A percentile compares a stretch with the other conserved stretches of the same genome.
These are phyloP conservation scores for Neofusicoccum sp. DNA, from an alignment of 2,329 filamentous ascomycete genomes.

Conservation along the genomic window DNA sequence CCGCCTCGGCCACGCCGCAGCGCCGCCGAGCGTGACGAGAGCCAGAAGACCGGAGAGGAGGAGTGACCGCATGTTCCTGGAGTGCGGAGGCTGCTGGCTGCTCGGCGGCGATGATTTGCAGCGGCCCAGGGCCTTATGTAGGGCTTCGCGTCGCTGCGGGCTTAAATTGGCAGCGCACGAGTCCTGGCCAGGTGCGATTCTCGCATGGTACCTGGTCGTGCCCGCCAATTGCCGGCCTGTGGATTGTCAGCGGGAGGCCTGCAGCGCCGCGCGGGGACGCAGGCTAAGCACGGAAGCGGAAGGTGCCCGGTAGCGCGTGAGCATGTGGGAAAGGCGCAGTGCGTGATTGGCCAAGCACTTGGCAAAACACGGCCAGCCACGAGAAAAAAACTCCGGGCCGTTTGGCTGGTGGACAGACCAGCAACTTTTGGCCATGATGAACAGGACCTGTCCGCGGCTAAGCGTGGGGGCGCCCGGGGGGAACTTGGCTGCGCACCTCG, in stretches of 20 bases:
- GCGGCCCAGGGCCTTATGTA: not conserved
- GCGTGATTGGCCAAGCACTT: constrained; percentile 6
- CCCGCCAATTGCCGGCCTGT: too few species aligned
- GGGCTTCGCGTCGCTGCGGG: too few species aligned
- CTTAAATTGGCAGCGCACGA: too few species aligned
- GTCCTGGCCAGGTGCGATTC: not conserved
- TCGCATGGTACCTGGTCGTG: not conserved
- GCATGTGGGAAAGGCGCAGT: not conserved
- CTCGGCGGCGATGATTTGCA: not conserved
- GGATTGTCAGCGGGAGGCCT: not conserved
- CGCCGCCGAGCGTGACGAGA: not conserved
- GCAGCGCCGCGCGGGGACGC: not conserved
- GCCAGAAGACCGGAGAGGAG: not conserved
- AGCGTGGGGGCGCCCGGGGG: not conserved
- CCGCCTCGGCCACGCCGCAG: not conserved
- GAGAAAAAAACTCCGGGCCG: not conserved
- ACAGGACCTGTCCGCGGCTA: not conserved
- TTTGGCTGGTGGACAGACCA: not conserved
- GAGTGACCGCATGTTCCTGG: not conserved
- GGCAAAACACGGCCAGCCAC: not conserved
- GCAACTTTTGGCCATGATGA: not conserved
- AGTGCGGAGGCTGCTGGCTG: not conserved
- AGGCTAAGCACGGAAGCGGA: not conserved
- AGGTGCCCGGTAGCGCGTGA: not conserved
- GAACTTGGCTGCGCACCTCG: not conserved